phyloP scores from a whole-genome alignment of 2,329 filamentous ascomycete genomes.

The Pleomassaria siparia region DNA sequence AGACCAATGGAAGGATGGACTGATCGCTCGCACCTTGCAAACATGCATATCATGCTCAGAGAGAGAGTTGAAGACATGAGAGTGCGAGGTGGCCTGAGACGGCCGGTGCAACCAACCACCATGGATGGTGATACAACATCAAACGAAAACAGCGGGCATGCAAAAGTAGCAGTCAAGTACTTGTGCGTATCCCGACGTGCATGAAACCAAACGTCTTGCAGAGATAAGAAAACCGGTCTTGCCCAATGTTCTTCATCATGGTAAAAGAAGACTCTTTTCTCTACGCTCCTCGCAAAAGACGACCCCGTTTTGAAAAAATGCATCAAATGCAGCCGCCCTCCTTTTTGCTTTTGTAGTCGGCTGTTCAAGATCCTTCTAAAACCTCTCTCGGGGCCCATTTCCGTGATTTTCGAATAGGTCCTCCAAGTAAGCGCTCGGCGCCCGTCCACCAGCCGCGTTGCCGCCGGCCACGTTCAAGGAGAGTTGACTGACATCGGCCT shows the following conservation, averaged over 20 bases:
- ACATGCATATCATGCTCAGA: too few species aligned
- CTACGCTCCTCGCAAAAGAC: not conserved
- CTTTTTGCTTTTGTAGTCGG: not conserved
- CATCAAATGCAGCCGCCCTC: not conserved
- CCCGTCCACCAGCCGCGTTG: slow-evolving; percentile 61
- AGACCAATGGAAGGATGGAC: not conserved
- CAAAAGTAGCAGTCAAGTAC: not conserved
- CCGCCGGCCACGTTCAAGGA: slow-evolving; percentile 60
- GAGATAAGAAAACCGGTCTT: not conserved
- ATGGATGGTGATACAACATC: not conserved
- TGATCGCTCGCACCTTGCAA: not conserved
- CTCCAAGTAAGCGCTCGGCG: slow-evolving; percentile 87
- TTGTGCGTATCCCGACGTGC: not conserved
- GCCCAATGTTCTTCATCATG: not conserved
- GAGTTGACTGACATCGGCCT: slow-evolving; percentile 64
- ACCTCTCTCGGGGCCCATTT: slow-evolving; percentile 35
- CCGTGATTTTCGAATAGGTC: slow-evolving; percentile 80
- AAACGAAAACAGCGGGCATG: slow-evolving; percentile 1
- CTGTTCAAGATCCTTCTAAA: slow-evolving; percentile 28
- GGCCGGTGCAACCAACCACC: not conserved
- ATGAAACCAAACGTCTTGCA: not conserved
- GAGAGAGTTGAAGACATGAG: too few species aligned
- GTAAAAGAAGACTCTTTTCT: not conserved
- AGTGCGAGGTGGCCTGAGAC: too few species aligned
- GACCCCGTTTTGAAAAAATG: not conserved